Percentiles rank a stretch among this genome's conserved stretches.
These are phyloP conservation scores for Russula dissimulans DNA, from an alignment of 768 basidiomycete species.

Conservation along the genomic window DNA sequence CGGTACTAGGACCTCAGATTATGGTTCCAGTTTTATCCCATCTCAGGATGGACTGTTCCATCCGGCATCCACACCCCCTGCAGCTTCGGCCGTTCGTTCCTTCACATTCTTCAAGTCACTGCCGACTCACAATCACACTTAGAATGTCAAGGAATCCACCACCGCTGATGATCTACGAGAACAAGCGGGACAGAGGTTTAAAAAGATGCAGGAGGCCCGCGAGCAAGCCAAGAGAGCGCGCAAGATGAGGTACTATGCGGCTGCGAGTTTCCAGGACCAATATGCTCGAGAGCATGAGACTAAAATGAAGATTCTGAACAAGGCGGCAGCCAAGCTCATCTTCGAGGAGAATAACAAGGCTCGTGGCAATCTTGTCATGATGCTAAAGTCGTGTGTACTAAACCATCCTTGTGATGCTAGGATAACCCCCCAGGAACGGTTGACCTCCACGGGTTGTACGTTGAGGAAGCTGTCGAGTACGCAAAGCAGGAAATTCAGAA, in stretches of 20 bases:
- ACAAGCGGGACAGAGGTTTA: not conserved
- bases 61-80: no score
- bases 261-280: not conserved
- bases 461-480: not conserved
- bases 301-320: not conserved
- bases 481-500: not conserved
- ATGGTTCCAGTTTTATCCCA: no score
- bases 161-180: not conserved
- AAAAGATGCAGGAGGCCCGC: not conserved
- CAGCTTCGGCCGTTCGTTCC: no score
- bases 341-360: conserved; percentile 10
- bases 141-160: not conserved
- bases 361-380: not conserved
- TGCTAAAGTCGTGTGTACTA: not conserved
- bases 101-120: no score
- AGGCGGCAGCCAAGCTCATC: not conserved
- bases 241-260: not conserved
- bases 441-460: conserved; percentile 7
- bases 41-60: no score
- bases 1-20: no score
- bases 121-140: no score
- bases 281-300: not conserved
- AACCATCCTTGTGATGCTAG: not conserved
- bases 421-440: not conserved
- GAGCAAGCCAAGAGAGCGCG: not conserved